phyloP scores from a whole-genome alignment of 306 rosid species.

The Hippophae gyantsensis region DNA sequence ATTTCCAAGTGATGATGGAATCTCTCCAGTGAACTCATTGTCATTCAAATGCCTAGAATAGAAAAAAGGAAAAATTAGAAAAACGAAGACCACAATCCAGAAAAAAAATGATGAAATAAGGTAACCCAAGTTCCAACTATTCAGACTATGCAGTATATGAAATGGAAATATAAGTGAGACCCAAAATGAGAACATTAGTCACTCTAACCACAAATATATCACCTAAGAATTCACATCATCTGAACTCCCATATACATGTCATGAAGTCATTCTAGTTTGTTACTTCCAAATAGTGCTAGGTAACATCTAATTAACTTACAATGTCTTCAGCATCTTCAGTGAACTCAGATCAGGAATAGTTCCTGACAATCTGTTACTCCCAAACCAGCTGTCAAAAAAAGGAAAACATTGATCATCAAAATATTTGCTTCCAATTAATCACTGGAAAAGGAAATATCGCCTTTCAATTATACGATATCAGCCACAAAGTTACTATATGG shows the following conservation, averaged over 20 bases:
- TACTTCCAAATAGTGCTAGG: background rate
- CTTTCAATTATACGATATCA: no score
- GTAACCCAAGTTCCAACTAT: constrained; percentile 14
- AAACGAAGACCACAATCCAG: constrained; percentile 10
- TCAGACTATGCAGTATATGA: constrained; percentile 8
- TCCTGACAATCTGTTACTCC: constrained; percentile 72
- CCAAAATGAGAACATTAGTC: constrained; percentile 3
- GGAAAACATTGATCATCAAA: constrained; percentile 17
- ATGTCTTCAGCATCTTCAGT: constrained; percentile 46
- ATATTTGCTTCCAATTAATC: background rate
- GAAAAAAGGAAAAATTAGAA: constrained; percentile 7
- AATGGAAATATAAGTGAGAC: background rate
- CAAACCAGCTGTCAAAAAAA: constrained; percentile 59
- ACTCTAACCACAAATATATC: constrained; percentile 13
- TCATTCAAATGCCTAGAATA: constrained; percentile 67
- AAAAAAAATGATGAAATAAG: constrained; percentile 3
- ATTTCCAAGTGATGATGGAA: constrained; percentile 67
- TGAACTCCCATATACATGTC: no score
- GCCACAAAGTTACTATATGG: background rate
- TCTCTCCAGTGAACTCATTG: constrained; percentile 65
- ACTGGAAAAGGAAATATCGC: no score
- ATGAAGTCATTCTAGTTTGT: no score
- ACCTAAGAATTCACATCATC: background rate
- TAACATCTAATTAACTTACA: constrained; percentile 46
- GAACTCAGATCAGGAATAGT: constrained; percentile 66